Base-by-base conservation (phyloP, 352 stramenopile species). In the Phytophthora sansomeana region DNA sequence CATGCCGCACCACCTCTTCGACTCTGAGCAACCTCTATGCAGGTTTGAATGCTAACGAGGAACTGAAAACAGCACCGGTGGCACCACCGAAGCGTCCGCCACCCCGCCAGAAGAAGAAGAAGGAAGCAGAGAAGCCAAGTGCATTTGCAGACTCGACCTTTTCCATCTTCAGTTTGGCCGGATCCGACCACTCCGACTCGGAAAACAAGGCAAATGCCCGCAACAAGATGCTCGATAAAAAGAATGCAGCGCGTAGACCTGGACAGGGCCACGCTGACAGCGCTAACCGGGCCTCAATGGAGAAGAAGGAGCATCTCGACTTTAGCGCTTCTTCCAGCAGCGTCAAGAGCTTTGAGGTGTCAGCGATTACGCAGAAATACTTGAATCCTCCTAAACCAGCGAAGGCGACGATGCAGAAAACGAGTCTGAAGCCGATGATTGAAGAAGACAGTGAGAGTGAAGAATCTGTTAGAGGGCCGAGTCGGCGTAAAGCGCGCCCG, bases 161-260 rank as follows among this genome's bases (percentile, higher is more conserved):
- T 28, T 81, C 74, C 42, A 81, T 81, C 65, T 81, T 81, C 59
- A 81, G 74, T 58, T 43, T 81, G 16, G 66, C 69, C 2, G 72
- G 49, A 13, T 69, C 73, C 6, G 69, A 80, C 16, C 77, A 88
- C 32, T 84, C 80, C n/a, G 80, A 78, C 17, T 82, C 60, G 41
- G 57, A 64, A 51, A 35, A 54, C 5, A 63, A 65, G 28, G 51
- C 54, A 3, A 39, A 58, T 47, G 58, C 42, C 14, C 54, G 46
- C 32, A 64, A 54, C 19, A 56, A 69, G 36, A 56, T 21, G 35
- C 55, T 16, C 46, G 41, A 32, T 28, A 69, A 76, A 35, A 71
- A 70, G 32, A 62, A 65, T 41, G 19, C 17, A 30, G 30, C 24
- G 26, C 54, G 30, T 10, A 46, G 39, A 35, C 44, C 48, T 6